A percentile compares a stretch with the other conserved stretches of the same genome.
phyloP scores from a whole-genome alignment of 2,329 filamentous ascomycete species.

The Aureobasidium sp. region DNA sequence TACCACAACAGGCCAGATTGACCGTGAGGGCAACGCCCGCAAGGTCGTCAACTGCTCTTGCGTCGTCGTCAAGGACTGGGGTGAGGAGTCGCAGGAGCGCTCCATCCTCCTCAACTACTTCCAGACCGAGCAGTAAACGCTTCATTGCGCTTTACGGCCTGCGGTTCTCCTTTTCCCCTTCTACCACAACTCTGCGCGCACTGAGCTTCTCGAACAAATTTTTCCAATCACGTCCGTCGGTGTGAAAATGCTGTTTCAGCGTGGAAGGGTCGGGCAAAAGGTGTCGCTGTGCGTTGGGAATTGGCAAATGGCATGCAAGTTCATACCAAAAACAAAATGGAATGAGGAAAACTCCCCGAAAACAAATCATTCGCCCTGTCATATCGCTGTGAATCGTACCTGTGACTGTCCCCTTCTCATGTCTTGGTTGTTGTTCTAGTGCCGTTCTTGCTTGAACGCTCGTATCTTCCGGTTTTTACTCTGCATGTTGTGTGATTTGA shows the following conservation, averaged over 20 bases:
- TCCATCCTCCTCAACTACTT: constrained; percentile 99
- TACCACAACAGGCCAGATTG: constrained; percentile 68
- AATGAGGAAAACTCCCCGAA: constrained; percentile 8
- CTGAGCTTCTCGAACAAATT: constrained; percentile 1
- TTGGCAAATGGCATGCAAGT: constrained; percentile 11
- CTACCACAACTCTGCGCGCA: background rate
- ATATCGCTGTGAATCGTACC: background rate
- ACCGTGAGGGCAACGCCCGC: constrained; percentile 98
- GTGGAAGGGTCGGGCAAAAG: constrained; percentile 6
- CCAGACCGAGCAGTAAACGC: constrained; percentile 64
- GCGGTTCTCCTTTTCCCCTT: background rate
- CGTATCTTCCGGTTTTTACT: too few relatives aligned
- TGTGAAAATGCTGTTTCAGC: background rate
- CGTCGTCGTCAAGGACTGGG: constrained; percentile 99
- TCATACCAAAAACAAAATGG: too few relatives aligned
- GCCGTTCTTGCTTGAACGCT: background rate
- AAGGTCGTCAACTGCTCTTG: constrained; percentile 99
- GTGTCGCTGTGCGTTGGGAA: background rate
- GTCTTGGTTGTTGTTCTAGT: background rate
- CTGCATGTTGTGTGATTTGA: too few relatives aligned
- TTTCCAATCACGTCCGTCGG: background rate
- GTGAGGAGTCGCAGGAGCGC: constrained; percentile 99
- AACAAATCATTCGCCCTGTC: background rate
- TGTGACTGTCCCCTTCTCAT: too few relatives aligned
- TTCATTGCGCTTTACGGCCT: constrained; percentile 13